Conservation (phyloP, 148 eudicot species). For the Diospyros lotus region DNA sequence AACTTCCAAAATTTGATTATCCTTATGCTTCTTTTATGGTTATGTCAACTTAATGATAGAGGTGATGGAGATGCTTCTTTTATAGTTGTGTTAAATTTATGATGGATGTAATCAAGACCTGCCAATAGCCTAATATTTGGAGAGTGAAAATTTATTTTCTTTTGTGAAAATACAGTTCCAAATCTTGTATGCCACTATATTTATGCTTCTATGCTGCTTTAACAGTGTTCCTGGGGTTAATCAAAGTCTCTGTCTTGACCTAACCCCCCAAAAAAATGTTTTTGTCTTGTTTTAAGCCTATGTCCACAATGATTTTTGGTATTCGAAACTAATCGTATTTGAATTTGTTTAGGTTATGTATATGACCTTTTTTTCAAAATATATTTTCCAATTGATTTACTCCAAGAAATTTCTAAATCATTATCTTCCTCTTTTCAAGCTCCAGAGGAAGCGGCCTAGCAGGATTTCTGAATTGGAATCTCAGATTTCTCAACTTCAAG, state of each 20-base stretch:
- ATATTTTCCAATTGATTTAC: neutral
- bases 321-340: neutral
- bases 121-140: too few species aligned
- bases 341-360: neutral
- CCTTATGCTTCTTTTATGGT: too few species aligned
- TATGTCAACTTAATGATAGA: too few species aligned
- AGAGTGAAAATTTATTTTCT: too few species aligned
- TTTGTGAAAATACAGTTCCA: neutral
- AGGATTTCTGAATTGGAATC: slow-evolving; percentile 64
- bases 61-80: too few species aligned
- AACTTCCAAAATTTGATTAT: too few species aligned
- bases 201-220: neutral
- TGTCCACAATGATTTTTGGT: neutral
- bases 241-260: neutral
- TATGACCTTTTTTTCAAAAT: neutral
- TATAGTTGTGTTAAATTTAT: too few species aligned
- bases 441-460: slow-evolving; percentile 64
- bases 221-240: neutral
- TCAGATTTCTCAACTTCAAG: slow-evolving; percentile 75
- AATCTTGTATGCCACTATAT: neutral
- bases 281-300: neutral
- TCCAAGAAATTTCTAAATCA: neutral
- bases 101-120: too few species aligned
- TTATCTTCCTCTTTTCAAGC: slow-evolving; percentile 1
- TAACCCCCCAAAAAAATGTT: neutral